Percentiles rank a stretch among this genome's conserved stretches.
phyloP scores from a whole-genome alignment of 2,329 filamentous ascomycete species.

The Xylariaceae sp. region DNA sequence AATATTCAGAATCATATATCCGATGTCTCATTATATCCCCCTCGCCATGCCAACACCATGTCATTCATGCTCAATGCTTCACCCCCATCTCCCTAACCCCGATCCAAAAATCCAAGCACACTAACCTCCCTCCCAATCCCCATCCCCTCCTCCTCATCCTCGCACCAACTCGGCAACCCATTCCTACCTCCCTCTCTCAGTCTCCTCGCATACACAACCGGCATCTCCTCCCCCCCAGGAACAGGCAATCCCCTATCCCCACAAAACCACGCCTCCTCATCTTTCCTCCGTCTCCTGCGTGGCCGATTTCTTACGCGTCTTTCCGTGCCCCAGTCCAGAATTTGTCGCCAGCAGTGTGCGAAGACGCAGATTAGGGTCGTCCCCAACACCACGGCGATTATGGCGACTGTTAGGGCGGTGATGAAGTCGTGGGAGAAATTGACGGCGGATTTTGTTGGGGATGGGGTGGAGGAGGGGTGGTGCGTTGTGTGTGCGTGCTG shows the following conservation, averaged over 20 bases:
- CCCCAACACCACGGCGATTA: slow-evolving; percentile 14
- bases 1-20: too few relatives aligned
- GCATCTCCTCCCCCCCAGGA: background rate
- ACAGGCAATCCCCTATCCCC: slow-evolving; percentile 9
- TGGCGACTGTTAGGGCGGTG: slow-evolving; percentile 15
- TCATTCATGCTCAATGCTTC: background rate
- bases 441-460: too few relatives aligned
- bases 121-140: too few relatives aligned
- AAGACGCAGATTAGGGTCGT: slow-evolving; percentile 22
- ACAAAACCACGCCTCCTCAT: slow-evolving; percentile 15
- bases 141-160: too few relatives aligned
- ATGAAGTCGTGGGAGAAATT: slow-evolving; percentile 20
- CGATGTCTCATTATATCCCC: too few relatives aligned
- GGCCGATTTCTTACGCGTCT: too few relatives aligned
- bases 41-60: too few relatives aligned
- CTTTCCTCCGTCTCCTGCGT: background rate
- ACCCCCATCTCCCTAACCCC: background rate
- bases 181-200: too few relatives aligned
- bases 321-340: slow-evolving; percentile 8
- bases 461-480: too few relatives aligned
- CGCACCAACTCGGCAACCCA: too few relatives aligned
- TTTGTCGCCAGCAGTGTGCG: slow-evolving; percentile 25
- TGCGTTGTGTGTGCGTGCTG: too few relatives aligned
- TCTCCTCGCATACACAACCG: background rate
- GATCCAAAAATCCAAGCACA: too few relatives aligned